Conservation (phyloP, 2,329 filamentous ascomycete genomes). For the Colletotrichum endophyticum region DNA sequence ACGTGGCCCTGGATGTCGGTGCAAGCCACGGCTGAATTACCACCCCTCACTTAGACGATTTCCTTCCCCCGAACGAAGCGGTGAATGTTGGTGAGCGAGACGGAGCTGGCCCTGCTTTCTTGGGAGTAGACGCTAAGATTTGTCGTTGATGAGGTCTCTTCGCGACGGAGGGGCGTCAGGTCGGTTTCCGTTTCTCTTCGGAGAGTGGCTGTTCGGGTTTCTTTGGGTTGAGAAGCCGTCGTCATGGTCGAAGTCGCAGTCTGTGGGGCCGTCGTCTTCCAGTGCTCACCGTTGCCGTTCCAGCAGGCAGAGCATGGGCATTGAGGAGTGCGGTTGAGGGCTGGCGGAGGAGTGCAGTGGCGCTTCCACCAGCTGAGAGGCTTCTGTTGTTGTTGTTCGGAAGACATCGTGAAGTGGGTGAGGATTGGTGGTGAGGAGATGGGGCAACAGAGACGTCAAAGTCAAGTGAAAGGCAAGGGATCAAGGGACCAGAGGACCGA, state of each 20-base stretch:
- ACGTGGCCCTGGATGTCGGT: neutral
- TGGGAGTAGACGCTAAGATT: conserved; percentile 6
- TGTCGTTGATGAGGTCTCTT: conserved; percentile 3
- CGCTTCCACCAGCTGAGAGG: conserved; percentile 42
- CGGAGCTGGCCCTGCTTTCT: conserved; percentile 6
- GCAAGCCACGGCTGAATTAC: neutral
- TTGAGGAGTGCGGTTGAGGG: conserved; percentile 34
- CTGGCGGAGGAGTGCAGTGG: conserved; percentile 43
- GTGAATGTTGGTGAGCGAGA: conserved; percentile 6
- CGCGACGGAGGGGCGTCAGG: conserved; percentile 5
- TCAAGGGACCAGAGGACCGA: neutral
- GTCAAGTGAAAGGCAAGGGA: neutral
- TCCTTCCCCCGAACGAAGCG: conserved; percentile 8
- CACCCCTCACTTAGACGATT: conserved; percentile 7
- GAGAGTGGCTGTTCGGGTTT: neutral
- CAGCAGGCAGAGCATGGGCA: conserved; percentile 42
- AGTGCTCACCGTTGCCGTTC: conserved; percentile 20
- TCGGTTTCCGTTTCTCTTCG: conserved; percentile 13
- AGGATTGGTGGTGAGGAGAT: neutral
- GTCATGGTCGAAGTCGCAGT: neutral
- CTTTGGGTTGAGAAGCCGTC: neutral
- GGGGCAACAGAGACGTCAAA: neutral
- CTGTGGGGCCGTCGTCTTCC: conserved; percentile 9
- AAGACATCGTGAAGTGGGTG: conserved; percentile 1
- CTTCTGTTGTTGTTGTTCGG: conserved; percentile 20